phyloP scores from a whole-genome alignment of 2,329 filamentous ascomycete genomes.

The Pseudopithomyces chartarum region DNA sequence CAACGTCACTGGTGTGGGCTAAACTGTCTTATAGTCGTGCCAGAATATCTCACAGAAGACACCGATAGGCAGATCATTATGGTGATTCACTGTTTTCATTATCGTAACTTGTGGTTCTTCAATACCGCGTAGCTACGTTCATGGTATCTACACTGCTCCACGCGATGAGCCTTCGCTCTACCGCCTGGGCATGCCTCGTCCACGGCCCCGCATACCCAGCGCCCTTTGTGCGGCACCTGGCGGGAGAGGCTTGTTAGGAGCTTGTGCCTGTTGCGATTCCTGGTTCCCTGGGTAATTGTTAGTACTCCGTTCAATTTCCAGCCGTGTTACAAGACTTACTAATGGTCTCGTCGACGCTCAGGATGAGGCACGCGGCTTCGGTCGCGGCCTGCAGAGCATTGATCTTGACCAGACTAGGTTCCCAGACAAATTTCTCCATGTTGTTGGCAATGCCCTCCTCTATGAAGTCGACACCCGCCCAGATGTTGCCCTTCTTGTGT shows the following conservation, averaged over 20 bases:
- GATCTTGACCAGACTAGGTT: slow-evolving; percentile 92
- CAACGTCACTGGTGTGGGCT: too few species aligned
- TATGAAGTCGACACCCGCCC: slow-evolving; percentile 95
- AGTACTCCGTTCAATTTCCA: slow-evolving; percentile 15
- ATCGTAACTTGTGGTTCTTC: slow-evolving; percentile 29
- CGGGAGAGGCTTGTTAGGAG: slow-evolving; percentile 69
- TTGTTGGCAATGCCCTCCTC: slow-evolving; percentile 93
- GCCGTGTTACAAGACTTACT: slow-evolving; percentile 54
- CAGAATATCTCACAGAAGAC: too few species aligned
- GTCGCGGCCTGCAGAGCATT: slow-evolving; percentile 96
- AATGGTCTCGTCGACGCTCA: slow-evolving; percentile 98
- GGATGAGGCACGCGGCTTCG: slow-evolving; percentile 91
- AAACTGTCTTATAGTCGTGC: too few species aligned
- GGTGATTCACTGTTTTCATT: slow-evolving; percentile 29
- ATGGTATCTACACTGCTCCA: slow-evolving; percentile 21
- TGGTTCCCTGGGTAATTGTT: slow-evolving; percentile 69
- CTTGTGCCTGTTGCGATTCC: slow-evolving; percentile 84
- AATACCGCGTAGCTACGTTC: slow-evolving; percentile 17
- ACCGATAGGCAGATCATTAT: too few species aligned
- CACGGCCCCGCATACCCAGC: slow-evolving; percentile 73
- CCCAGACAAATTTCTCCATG: slow-evolving; percentile 96
- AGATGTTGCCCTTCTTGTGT: slow-evolving; percentile 89
- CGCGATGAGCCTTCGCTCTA: slow-evolving; percentile 45
- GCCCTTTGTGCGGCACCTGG: slow-evolving; percentile 82
- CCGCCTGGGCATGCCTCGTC: slow-evolving; percentile 78